Evolutionary conservation across 2,329 filamentous ascomycete genomes (phyloP).

Genomic region (Penicillium brevicompactum): DNA sequence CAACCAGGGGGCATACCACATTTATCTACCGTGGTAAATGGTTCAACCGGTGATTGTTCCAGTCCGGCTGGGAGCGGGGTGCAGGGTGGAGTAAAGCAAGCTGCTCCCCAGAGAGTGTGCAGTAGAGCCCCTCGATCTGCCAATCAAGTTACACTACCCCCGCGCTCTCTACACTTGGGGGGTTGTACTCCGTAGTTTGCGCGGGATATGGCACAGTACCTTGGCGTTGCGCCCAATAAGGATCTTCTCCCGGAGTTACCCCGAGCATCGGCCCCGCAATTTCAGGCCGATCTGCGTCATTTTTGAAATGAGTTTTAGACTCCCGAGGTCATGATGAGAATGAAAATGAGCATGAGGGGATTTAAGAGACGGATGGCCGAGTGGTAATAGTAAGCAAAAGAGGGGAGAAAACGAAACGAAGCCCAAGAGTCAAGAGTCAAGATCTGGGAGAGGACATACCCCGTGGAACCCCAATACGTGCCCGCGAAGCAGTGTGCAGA

Average conservation of each 20-base stretch:
- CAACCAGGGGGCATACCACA: not conserved
- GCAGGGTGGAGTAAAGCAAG: not conserved
- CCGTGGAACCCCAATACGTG: too few relatives aligned
- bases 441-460: too few relatives aligned
- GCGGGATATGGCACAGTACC: not conserved
- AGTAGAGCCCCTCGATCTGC: not conserved
- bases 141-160: not conserved
- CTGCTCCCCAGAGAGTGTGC: not conserved
- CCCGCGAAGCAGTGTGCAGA: too few relatives aligned
- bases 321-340: too few relatives aligned
- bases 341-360: too few relatives aligned
- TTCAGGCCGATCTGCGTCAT: not conserved
- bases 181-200: not conserved
- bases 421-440: too few relatives aligned
- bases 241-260: not conserved
- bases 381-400: too few relatives aligned
- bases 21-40: not conserved
- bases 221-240: not conserved
- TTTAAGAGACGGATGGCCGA: too few relatives aligned
- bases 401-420: too few relatives aligned
- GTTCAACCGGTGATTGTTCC: not conserved
- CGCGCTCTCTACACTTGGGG: not conserved
- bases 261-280: not conserved
- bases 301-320: too few relatives aligned
- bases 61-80: not conserved